Percentiles rank a stretch among this genome's conserved stretches.
Evolutionary conservation across 2,329 filamentous ascomycete genomes (phyloP).

Genomic region (Albophoma yamanashiensis): DNA sequence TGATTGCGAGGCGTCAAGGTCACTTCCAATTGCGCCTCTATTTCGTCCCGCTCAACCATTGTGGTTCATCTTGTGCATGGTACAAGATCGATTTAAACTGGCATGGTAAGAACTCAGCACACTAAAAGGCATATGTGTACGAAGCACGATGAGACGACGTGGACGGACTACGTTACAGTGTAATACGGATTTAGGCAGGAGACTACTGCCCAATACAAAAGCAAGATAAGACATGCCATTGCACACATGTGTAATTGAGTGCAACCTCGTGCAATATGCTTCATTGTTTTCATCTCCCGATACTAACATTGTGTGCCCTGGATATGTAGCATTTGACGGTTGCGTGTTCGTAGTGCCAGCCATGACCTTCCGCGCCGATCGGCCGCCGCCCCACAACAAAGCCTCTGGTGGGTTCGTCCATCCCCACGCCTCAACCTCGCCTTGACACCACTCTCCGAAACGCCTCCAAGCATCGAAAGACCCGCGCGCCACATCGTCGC

Average conservation of each 20-base stretch:
- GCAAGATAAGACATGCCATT: neutral
- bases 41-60: neutral
- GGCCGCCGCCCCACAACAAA: neutral
- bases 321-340: neutral
- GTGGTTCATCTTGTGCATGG: neutral
- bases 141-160: neutral
- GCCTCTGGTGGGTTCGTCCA: neutral
- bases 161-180: neutral
- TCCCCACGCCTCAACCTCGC: neutral
- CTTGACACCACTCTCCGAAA: neutral
- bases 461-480: neutral
- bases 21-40: neutral
- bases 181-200: neutral
- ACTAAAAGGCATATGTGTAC: neutral
- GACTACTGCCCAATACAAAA: neutral
- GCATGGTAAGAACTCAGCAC: neutral
- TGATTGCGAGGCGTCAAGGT: conserved; percentile 4
- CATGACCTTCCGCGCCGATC: too few relatives aligned
- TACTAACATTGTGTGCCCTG: neutral
- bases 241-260: neutral
- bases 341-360: neutral
- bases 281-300: too few relatives aligned
- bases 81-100: neutral
- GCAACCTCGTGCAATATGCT: neutral
- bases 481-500: neutral